phyloP scores from a whole-genome alignment of 176 grass and related monocot genomes.

The Avena eriantha region DNA sequence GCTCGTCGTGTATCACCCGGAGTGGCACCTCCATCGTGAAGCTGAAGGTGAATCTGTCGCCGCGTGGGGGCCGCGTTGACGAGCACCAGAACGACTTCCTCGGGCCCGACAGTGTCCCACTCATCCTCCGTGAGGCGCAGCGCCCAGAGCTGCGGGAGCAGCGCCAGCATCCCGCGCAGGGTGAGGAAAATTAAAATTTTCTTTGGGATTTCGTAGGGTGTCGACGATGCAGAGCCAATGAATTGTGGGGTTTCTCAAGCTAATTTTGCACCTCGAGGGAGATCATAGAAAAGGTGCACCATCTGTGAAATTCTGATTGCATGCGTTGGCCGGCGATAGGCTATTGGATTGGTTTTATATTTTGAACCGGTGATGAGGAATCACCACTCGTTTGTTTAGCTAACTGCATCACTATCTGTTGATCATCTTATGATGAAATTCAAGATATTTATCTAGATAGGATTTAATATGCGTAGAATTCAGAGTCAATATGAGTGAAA shows the following conservation, averaged over 20 bases:
- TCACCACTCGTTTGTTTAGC: background rate
- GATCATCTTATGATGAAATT: background rate
- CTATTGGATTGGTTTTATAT: background rate
- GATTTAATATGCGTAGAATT: background rate
- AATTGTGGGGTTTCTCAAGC: constrained; percentile 64
- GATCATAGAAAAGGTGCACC: too few relatives aligned
- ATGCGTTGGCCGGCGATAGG: too few relatives aligned
- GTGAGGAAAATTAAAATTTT: too few relatives aligned
- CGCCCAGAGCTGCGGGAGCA: background rate
- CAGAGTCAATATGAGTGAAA: background rate
- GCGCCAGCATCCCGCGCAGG: background rate
- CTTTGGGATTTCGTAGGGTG: too few relatives aligned
- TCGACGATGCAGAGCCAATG: background rate
- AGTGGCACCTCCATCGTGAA: background rate
- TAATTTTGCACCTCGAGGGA: constrained; percentile 29
- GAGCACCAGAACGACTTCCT: background rate
- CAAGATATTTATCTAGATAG: background rate
- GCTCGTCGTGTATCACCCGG: too few relatives aligned
- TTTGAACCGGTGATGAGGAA: background rate
- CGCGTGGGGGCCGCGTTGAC: background rate
- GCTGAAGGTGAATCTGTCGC: background rate
- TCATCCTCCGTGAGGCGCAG: background rate
- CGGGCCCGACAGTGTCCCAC: background rate
- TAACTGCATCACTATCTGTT: background rate
- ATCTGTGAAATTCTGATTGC: constrained; percentile 2